These are phyloP conservation scores for Metschnikowia colocasiae DNA, from an alignment of 805 yeast genomes.

Conservation along the genomic window DNA sequence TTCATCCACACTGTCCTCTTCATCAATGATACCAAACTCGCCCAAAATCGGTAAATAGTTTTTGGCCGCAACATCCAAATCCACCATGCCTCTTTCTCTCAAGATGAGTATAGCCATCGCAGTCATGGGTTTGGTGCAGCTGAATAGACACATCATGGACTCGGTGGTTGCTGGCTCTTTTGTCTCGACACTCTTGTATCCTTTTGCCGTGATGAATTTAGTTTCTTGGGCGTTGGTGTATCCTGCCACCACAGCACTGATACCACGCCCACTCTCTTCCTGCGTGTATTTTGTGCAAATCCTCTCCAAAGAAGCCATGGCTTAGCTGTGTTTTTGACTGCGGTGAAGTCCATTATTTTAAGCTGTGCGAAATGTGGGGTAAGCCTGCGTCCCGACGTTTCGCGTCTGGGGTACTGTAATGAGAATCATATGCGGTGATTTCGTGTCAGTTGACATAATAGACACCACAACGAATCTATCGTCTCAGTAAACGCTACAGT, in stretches of 20 bases:
- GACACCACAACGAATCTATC: not conserved
- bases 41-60: conserved; percentile 32
- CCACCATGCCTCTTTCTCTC: conserved; percentile 29
- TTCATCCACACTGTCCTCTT: conserved; percentile 13
- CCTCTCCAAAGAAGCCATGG: conserved; percentile 5
- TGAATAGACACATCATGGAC: conserved; percentile 12
- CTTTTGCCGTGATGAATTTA: conserved; percentile 11
- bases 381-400: not conserved
- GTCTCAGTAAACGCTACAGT: no score
- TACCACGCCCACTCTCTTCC: not conserved
- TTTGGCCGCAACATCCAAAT: conserved; percentile 33
- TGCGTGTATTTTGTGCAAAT: conserved; percentile 9
- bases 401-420: conserved; percentile 1
- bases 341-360: not conserved
- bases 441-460: no score
- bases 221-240: conserved; percentile 12
- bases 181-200: conserved; percentile 12
- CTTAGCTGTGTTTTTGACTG: not conserved
- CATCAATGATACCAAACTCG: conserved; percentile 14
- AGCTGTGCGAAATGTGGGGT: conserved; percentile 3
- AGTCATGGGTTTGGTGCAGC: conserved; percentile 23
- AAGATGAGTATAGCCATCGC: conserved; percentile 34
- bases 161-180: conserved; percentile 10
- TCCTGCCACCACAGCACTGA: conserved; percentile 17
- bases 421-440: not conserved